Base-by-base conservation (phyloP, 129 eudicot species). In the Pulicaria dysenterica region DNA sequence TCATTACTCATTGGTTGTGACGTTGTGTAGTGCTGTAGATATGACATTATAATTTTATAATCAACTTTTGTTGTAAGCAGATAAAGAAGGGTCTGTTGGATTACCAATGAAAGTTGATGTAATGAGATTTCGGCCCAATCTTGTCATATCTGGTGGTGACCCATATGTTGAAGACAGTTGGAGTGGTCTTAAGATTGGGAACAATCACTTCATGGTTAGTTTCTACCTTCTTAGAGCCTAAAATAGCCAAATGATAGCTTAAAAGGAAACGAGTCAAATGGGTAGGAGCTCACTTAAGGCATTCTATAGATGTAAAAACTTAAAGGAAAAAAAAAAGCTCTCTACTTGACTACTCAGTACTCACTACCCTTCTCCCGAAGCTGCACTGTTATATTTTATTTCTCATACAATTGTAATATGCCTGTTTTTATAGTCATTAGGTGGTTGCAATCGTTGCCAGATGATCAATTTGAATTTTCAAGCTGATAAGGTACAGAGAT, bases 391-490 rank as follows among this genome's bases (percentile, higher is more conserved):
- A n/a, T 6, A 14, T 14, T 50, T 37, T 53, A 17, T 53, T 11
- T 43, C 40, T 67, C 45, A 68, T 41, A 10, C 46, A 2, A 8
- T 50, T 64, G 16, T 69, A n/a, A 9, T 77, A 58, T 44, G 56
- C 42, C 7, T 12, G 13, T 76, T 48, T 34, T 45, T 83, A 81
- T 81, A 93, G 98, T 93, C 98, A 8, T 58, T 89, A 74, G 98
- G 98, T 5, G 96, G 96, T 44, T 93, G 98, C 86, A 93, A 93
- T 40, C 98, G 98, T 42, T 93, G 98, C 81, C 92, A 90, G 77
- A 89, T 93, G 98, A 87, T 93, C 70, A 93, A 93, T 76, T 57
- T 89, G 64, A 76, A 63, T 51, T 53, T 48, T 46, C 62, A 70
- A 73, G 88, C 54, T 16, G 95, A 85, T 57, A 82, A 50, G 48